These are phyloP conservation scores for Aspergillus bertholletiae DNA, from an alignment of 495 filamentous ascomycete genomes.

Conservation along the genomic window DNA sequence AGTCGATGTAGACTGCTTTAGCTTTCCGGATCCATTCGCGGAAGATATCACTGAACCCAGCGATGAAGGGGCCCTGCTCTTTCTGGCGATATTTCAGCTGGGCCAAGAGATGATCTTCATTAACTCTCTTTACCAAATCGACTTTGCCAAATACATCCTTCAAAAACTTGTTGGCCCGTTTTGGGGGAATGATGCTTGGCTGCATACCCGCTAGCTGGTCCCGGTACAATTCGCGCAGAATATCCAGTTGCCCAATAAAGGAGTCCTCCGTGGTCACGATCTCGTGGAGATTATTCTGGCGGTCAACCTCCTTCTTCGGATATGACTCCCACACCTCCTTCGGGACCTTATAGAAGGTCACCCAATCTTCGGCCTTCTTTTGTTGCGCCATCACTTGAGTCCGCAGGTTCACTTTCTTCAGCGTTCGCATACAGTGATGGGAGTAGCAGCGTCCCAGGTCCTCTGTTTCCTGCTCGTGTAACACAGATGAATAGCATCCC, in stretches of 20 bases:
- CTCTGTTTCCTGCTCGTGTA: slow-evolving; percentile 71
- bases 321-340: slow-evolving; percentile 67
- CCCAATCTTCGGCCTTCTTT: slow-evolving; percentile 78
- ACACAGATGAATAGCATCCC: slow-evolving; percentile 81
- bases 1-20: slow-evolving; percentile 82
- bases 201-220: slow-evolving; percentile 72
- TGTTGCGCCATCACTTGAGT: slow-evolving; percentile 65
- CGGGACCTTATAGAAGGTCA: slow-evolving; percentile 81
- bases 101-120: slow-evolving; percentile 89
- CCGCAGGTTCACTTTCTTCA: slow-evolving; percentile 88
- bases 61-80: slow-evolving; percentile 92
- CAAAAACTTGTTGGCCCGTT: slow-evolving; percentile 72
- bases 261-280: slow-evolving; percentile 91
- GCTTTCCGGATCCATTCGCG: slow-evolving; percentile 98
- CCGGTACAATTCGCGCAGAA: slow-evolving; percentile 79
- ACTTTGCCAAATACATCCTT: slow-evolving; percentile 85
- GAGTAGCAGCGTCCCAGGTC: slow-evolving; percentile 80
- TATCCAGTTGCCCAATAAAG: slow-evolving; percentile 83
- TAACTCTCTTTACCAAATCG: slow-evolving; percentile 84
- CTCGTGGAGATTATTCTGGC: slow-evolving; percentile 94
- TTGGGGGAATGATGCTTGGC: slow-evolving; percentile 76
- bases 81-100: slow-evolving; percentile 97
- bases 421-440: slow-evolving; percentile 85
- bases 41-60: slow-evolving; percentile 95
- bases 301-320: slow-evolving; percentile 82